Conservation (phyloP, 1,284 basidiomycete species). For the Malassezia yamatoensis region DNA sequence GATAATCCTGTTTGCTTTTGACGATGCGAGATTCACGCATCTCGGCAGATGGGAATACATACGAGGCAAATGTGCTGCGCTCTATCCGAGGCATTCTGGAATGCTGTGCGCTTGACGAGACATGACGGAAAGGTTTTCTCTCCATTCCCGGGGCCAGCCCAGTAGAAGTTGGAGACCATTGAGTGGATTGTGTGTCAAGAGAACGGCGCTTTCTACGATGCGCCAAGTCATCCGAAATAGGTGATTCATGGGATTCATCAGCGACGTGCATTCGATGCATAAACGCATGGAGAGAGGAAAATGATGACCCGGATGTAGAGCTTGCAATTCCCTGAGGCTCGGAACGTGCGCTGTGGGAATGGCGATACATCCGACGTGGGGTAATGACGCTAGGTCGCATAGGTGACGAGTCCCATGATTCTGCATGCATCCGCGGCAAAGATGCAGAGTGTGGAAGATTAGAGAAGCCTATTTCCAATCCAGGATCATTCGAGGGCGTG, state of each 20-base stretch:
- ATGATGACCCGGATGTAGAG: neutral
- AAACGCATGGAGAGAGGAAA: neutral
- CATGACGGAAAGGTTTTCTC: neutral
- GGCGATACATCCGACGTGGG: neutral
- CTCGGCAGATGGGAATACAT: neutral
- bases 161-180: neutral
- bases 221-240: neutral
- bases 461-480: neutral
- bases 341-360: neutral
- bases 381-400: neutral
- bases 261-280: slow-evolving; percentile 1
- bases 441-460: neutral
- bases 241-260: neutral
- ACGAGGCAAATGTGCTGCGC: neutral
- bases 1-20: neutral
- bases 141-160: neutral
- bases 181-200: neutral
- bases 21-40: slow-evolving; percentile 1
- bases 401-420: neutral
- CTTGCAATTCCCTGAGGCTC: neutral
- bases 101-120: too few relatives aligned
- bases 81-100: neutral
- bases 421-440: neutral
- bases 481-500: neutral
- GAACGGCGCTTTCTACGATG: neutral